Evolutionary conservation across 2,329 filamentous ascomycete genomes (phyloP).

Genomic region (Cyphellophora attinorum): DNA sequence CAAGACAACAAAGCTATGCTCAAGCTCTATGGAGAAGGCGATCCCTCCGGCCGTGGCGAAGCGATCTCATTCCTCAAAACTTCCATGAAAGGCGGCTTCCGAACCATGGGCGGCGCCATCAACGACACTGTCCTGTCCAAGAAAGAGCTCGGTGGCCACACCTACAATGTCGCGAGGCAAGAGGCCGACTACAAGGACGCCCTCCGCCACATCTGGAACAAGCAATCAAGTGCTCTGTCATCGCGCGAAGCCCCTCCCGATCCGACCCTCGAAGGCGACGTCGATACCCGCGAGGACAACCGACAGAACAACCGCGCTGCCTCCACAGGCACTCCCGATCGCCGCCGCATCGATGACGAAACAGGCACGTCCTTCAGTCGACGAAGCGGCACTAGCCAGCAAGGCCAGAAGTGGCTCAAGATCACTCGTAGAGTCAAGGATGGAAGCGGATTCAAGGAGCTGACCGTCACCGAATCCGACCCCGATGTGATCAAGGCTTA

Average conservation of each 20-base stretch:
- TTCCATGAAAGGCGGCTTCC: slow-evolving; percentile 97
- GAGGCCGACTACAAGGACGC: slow-evolving; percentile 85
- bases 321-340: slow-evolving; percentile 54
- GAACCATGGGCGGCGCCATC: slow-evolving; percentile 78
- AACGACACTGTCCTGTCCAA: slow-evolving; percentile 80
- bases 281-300: slow-evolving; percentile 39
- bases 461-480: slow-evolving; percentile 58
- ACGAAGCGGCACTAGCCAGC: slow-evolving; percentile 58
- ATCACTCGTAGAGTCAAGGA: slow-evolving; percentile 63
- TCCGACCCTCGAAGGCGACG: slow-evolving; percentile 54
- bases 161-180: slow-evolving; percentile 94
- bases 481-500: slow-evolving; percentile 84
- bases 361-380: slow-evolving; percentile 69
- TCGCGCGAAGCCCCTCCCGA: slow-evolving; percentile 65
- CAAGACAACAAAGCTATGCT: slow-evolving; percentile 95
- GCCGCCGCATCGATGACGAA: slow-evolving; percentile 56
- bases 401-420: slow-evolving; percentile 40
- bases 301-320: slow-evolving; percentile 41
- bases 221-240: slow-evolving; percentile 69
- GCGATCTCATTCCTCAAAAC: slow-evolving; percentile 97
- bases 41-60: slow-evolving; percentile 85
- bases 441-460: slow-evolving; percentile 53
- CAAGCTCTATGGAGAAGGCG: slow-evolving; percentile 84
- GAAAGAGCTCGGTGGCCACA: slow-evolving; percentile 71
- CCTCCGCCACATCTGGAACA: slow-evolving; percentile 85